Conservation (phyloP, 495 filamentous ascomycete species). For the Aspergillus taichungensis region DNA sequence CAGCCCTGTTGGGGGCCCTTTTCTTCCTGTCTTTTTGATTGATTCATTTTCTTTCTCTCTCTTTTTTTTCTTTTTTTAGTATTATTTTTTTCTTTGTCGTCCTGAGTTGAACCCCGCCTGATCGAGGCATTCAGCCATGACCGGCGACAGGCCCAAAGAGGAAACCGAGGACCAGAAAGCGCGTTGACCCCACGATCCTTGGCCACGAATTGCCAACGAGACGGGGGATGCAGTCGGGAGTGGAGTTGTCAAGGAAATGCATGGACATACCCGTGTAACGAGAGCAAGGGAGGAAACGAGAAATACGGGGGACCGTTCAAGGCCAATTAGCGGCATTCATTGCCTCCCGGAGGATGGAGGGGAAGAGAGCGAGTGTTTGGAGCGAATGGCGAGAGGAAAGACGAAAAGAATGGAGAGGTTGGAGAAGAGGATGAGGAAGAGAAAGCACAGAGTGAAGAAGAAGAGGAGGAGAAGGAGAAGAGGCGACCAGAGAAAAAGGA, state of each 20-base stretch:
- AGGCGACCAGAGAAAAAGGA: not conserved
- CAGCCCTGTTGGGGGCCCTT: constrained; percentile 7
- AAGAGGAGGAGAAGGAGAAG: not conserved
- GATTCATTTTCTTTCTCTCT: constrained; percentile 1
- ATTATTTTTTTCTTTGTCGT: too few species aligned
- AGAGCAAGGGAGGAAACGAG: not conserved
- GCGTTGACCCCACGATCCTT: not conserved
- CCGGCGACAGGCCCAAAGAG: constrained; percentile 6
- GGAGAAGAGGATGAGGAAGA: constrained; percentile 7
- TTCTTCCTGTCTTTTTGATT: constrained; percentile 3
- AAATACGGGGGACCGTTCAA: constrained; percentile 3
- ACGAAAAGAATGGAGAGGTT: constrained; percentile 1
- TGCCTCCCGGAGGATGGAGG: constrained; percentile 1
- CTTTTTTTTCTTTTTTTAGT: not conserved
- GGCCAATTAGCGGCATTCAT: not conserved
- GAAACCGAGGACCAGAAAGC: not conserved
- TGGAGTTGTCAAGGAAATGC: constrained; percentile 1
- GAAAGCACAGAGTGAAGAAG: not conserved
- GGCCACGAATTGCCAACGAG: constrained; percentile 1
- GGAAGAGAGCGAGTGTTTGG: not conserved
- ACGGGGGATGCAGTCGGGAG: not conserved
- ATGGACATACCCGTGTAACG: constrained; percentile 17
- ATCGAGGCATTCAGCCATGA: too few species aligned
- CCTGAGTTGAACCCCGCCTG: too few species aligned
- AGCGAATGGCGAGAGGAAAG: constrained; percentile 1